Conservation (phyloP, 2,329 filamentous ascomycete species). For the Talaromyces sp. region DNA sequence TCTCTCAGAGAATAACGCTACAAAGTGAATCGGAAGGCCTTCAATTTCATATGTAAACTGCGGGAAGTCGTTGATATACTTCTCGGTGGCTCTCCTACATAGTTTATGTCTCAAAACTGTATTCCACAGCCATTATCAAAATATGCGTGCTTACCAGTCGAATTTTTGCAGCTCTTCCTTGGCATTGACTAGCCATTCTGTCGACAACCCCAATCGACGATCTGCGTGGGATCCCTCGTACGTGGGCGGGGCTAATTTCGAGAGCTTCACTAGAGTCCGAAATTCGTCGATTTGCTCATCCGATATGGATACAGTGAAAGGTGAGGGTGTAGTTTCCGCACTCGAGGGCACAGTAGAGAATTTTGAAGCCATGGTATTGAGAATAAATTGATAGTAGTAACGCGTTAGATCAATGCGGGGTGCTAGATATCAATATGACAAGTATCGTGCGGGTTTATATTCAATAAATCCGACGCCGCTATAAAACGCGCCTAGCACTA, state of each 20-base stretch:
- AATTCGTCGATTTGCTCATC: slow-evolving; percentile 45
- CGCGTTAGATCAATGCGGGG: background rate
- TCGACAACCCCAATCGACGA: slow-evolving; percentile 42
- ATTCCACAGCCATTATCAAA: slow-evolving; percentile 14
- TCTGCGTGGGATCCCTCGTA: slow-evolving; percentile 47
- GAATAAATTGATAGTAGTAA: background rate
- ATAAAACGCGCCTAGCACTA: background rate
- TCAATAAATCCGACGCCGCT: background rate
- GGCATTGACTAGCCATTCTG: slow-evolving; percentile 43
- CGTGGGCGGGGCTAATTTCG: slow-evolving; percentile 45
- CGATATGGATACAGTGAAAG: slow-evolving; percentile 41
- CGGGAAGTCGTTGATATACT: slow-evolving; percentile 47
- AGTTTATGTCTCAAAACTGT: background rate
- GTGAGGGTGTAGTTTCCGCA: slow-evolving; percentile 32
- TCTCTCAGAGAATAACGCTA: slow-evolving; percentile 51
- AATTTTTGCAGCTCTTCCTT: slow-evolving; percentile 44
- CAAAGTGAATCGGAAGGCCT: slow-evolving; percentile 49
- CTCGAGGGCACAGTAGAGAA: slow-evolving; percentile 31
- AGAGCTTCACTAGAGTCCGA: slow-evolving; percentile 43
- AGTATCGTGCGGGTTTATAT: background rate
- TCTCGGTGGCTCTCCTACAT: slow-evolving; percentile 28
- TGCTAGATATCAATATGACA: background rate
- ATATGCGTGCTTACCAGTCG: slow-evolving; percentile 42
- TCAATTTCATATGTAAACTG: slow-evolving; percentile 41
- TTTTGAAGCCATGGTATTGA: slow-evolving; percentile 19